Evolutionary conservation across 768 basidiomycete species (phyloP).

Genomic region (Agaricus sinodeliciosus): DNA sequence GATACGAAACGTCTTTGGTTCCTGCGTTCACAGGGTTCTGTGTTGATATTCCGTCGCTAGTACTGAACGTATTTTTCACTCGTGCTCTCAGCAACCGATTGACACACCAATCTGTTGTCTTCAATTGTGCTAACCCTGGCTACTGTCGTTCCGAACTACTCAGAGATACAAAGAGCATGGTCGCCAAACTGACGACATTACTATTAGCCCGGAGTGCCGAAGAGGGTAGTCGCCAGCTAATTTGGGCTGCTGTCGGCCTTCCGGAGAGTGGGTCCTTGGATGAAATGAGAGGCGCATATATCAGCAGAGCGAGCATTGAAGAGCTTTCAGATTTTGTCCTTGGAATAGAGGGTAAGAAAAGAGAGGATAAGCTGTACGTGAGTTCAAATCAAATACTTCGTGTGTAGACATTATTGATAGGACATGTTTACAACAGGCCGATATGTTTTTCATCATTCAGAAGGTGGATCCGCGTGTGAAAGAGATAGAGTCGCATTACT

Average conservation of each 20-base stretch:
- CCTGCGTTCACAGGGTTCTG: not conserved
- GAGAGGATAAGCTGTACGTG: constrained; percentile 21
- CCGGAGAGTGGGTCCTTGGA: not conserved
- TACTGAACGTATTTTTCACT: constrained; percentile 34
- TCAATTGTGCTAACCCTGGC: constrained; percentile 36
- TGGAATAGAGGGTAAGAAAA: constrained; percentile 19
- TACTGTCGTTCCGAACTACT: constrained; percentile 32
- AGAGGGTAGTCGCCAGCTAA: constrained; percentile 27
- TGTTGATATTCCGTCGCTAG: constrained; percentile 15
- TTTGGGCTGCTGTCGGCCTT: constrained; percentile 25
- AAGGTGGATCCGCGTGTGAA: constrained; percentile 1
- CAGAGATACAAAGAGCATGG: not conserved
- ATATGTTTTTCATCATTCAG: not conserved
- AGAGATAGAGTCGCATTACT: not conserved
- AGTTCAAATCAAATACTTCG: not conserved
- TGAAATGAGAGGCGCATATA: constrained; percentile 22
- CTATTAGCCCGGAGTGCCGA: constrained; percentile 31
- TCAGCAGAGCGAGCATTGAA: constrained; percentile 16
- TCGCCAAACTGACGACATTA: not conserved
- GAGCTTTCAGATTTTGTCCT: constrained; percentile 26
- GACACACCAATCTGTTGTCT: constrained; percentile 21
- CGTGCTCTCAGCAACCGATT: constrained; percentile 30
- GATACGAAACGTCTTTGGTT: constrained; percentile 27
- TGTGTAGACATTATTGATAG: not conserved
- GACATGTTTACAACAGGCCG: not conserved